Evolutionary conservation across 2,329 filamentous ascomycete genomes (phyloP).

Genomic region (Fonsecaea pedrosoi): DNA sequence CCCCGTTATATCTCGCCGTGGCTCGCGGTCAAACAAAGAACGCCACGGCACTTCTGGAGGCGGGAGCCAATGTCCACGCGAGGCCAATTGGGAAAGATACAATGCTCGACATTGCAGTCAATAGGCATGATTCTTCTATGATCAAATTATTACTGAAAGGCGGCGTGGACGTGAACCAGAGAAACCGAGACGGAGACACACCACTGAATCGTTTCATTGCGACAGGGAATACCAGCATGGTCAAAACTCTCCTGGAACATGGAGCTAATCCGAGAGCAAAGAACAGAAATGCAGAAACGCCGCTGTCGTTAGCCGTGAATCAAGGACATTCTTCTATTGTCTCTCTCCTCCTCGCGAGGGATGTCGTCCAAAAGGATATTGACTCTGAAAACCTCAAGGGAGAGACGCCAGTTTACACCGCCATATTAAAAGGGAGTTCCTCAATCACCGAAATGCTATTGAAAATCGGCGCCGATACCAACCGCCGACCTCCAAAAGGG

Average conservation of each 20-base stretch:
- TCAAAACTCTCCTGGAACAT: slow-evolving; percentile 9
- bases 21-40: slow-evolving; percentile 10
- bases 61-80: slow-evolving; percentile 2
- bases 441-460: neutral
- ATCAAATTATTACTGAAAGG: neutral
- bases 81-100: slow-evolving; percentile 6
- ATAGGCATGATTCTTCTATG: slow-evolving; percentile 11
- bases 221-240: neutral
- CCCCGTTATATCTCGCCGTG: slow-evolving; percentile 8
- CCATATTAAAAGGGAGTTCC: neutral
- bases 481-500: neutral
- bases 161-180: slow-evolving; percentile 2
- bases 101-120: slow-evolving; percentile 5
- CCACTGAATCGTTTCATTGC: slow-evolving; percentile 3
- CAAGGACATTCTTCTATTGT: slow-evolving; percentile 7
- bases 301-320: neutral
- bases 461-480: slow-evolving; percentile 2
- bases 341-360: neutral
- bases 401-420: slow-evolving; percentile 1
- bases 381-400: neutral
- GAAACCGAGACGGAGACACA: slow-evolving; percentile 3
- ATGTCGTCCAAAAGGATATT: neutral
- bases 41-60: slow-evolving; percentile 3
- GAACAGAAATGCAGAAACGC: neutral
- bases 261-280: slow-evolving; percentile 8